Base-by-base conservation (phyloP, 495 filamentous ascomycete genomes). In the Clavariopsis aquatica region DNA sequence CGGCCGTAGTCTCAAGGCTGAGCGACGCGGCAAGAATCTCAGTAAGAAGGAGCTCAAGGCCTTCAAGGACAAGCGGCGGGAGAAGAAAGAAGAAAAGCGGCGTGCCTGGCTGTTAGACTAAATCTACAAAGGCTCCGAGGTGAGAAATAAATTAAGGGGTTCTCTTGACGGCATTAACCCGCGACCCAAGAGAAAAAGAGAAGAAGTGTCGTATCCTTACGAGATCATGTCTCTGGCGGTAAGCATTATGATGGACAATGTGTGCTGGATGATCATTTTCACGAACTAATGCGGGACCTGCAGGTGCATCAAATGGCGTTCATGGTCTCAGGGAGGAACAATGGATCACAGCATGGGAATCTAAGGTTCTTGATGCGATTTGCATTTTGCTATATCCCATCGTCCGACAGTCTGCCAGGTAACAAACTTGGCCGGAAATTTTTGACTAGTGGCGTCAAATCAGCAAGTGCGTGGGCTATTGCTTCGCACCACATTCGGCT, bases 61-160 rank as follows among this genome's bases (percentile, higher is more conserved):
- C 52, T 89, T 87, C 73, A 86, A 85, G 72, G 83, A 89, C 76
- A 89, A 88, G 82, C 75, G 86, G 56, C 77, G 78, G 43, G 83
- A 82, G 17, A 92, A 85, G 81, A 98, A 98, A 79, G 92, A 96
- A 73, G 92, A 97, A 79, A 98, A 96, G 78, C 79, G 93, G 51
- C 78, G 92, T 56, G 95, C 92, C 17, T 98, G 95, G 92, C 76
- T 97, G 71, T 77, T 87, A 54, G 93, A 97, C 80, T 96, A 78
- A 43, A 26, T 58, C 27, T 55, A 13, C 52, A 24, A 17, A 12
- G 20, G 53, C 38, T n/a, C 4, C 38, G 15, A 43, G 38, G 38
- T 43, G 13, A 43, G 38, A n/a, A 17, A 15, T 17, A 15, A 9
- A 43, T 43, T 2, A 43, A 43, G 38, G 38, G n/a, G 6, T 6